A percentile compares a stretch with the other conserved stretches of the same genome.
phyloP scores from a whole-genome alignment of 768 basidiomycete genomes.

The Termitomyces sp. region DNA sequence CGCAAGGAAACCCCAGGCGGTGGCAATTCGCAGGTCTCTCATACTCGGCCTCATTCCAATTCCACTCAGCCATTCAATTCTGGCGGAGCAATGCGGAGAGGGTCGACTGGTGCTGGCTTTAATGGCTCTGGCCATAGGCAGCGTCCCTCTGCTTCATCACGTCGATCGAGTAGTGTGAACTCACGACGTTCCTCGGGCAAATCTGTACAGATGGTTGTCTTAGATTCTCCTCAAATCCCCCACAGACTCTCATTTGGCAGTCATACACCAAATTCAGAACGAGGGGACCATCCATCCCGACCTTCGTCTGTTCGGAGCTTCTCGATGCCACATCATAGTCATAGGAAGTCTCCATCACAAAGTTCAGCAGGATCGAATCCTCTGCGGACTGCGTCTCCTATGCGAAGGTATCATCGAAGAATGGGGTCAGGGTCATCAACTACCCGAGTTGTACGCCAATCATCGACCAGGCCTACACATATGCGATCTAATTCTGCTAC shows the following conservation, averaged over 20 bases:
- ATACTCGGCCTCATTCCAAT: slow-evolving; percentile 14
- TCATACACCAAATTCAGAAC: slow-evolving; percentile 86
- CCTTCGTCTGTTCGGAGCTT: slow-evolving; percentile 86
- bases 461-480: slow-evolving; percentile 42
- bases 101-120: slow-evolving; percentile 25
- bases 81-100: slow-evolving; percentile 43
- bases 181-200: slow-evolving; percentile 64
- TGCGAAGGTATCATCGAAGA: slow-evolving; percentile 74
- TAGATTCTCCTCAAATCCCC: slow-evolving; percentile 60
- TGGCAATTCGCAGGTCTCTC: slow-evolving; percentile 21
- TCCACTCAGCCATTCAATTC: slow-evolving; percentile 15
- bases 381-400: slow-evolving; percentile 68
- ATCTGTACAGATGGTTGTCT: slow-evolving; percentile 42
- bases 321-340: slow-evolving; percentile 59
- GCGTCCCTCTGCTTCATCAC: slow-evolving; percentile 71
- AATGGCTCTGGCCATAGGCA: slow-evolving; percentile 45
- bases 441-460: slow-evolving; percentile 70
- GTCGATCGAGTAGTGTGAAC: slow-evolving; percentile 88
- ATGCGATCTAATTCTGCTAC: slow-evolving; percentile 70
- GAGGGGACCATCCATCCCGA: slow-evolving; percentile 70
- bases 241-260: slow-evolving; percentile 70
- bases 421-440: slow-evolving; percentile 73
- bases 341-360: slow-evolving; percentile 72
- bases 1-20: slow-evolving; percentile 44
- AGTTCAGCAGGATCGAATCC: slow-evolving; percentile 70